Percentiles rank a stretch among this genome's conserved stretches.
Evolutionary conservation across 116 monocot species (phyloP).

Genomic region (Phalaenopsis hybrid): DNA sequence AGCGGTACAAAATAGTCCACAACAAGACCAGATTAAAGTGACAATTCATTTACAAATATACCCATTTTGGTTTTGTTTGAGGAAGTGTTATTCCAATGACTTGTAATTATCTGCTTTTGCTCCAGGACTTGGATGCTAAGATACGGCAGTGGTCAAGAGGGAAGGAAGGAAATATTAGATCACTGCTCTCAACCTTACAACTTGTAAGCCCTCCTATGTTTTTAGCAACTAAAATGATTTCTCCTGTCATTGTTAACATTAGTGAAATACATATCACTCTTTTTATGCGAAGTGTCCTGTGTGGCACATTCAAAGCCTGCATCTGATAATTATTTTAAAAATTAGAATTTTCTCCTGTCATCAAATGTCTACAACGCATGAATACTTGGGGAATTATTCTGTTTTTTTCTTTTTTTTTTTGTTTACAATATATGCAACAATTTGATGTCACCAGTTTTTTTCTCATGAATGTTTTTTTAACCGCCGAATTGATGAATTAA

Average conservation of each 20-base stretch:
- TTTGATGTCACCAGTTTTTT: too few species aligned
- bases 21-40: slow-evolving; percentile 63
- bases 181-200: slow-evolving; percentile 84
- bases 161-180: slow-evolving; percentile 92
- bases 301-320: too few species aligned
- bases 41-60: not conserved
- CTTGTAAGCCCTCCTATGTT: slow-evolving; percentile 44
- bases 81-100: not conserved
- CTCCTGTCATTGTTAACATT: not conserved
- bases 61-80: not conserved
- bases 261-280: not conserved
- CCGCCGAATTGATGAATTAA: too few species aligned
- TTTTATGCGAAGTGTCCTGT: not conserved
- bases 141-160: slow-evolving; percentile 82
- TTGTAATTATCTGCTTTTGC: slow-evolving; percentile 3
- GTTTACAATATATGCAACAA: not conserved
- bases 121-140: slow-evolving; percentile 61
- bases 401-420: not conserved
- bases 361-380: not conserved
- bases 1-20: slow-evolving; percentile 13
- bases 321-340: not conserved
- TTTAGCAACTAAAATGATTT: not conserved
- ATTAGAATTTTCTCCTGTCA: not conserved
- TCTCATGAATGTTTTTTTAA: too few species aligned
- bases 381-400: not conserved